Base-by-base conservation (phyloP, 78 protist genomes). In the Dictyostelium discoideum region DNA sequence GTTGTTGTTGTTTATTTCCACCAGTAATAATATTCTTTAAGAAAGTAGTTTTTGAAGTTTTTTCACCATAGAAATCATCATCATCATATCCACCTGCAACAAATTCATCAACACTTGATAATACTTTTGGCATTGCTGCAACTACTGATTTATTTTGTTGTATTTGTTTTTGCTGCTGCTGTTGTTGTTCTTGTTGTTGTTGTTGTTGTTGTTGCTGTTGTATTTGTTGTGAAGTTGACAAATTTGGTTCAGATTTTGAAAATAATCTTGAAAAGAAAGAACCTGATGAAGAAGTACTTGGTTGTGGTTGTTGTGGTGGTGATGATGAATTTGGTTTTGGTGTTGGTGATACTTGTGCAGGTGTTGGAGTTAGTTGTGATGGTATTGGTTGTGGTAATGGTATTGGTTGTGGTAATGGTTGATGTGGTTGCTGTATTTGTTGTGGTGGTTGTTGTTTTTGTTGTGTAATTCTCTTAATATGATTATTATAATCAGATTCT, bases 251-350 rank as follows among this genome's bases (percentile, higher is more conserved):
- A 14, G 79, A 73, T 77, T 77, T 77, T 60, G 50, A 29, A 29
- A 79, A 63, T 57, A 87, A 48, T 87, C 86, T 87, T 29, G 84
- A 73, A 87, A 87, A 87, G 86, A 87, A 87, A 16, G 85, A 69
- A 11, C 93, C 85, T 14, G 80, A 39, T 26, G 42, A 13, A 44
- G 80, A 39, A 11, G 10, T 39, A 79, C 67, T 9, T 69, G 77
- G 2, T 79, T 44, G 42, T 26, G 69, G 3, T 84, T 46, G 78
- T 63, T 73, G 54, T 26, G 63, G 20, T 13, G 50, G 40, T 39
- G 88, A 22, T 13, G 50, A 24, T 39, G 88, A 22, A n/a, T 24
- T 14, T 50, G 29, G 54, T 48, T 73, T 65, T 26, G 83, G 50
- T 32, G 69, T 60, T 60, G 10, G 77, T 69, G 87, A 3, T 11